Evolutionary conservation across 306 rosid species (phyloP), one percentile per base, ranked within the genome.

Genomic region (Clitoria ternatea): DNA sequence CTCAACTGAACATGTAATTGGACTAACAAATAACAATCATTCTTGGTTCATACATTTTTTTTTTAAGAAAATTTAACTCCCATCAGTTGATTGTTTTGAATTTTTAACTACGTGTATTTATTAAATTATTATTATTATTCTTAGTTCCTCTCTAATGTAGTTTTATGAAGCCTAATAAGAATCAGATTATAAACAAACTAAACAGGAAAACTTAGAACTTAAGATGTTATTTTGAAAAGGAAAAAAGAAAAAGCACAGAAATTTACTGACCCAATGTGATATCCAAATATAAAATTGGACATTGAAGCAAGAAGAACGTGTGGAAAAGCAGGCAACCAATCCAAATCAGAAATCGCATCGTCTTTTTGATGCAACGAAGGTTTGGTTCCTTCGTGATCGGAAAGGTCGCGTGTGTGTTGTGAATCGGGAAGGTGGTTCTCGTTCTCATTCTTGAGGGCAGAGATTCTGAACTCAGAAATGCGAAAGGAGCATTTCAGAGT

Each of bases 221-320:
- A n/a, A n/a, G n/a, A 29, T 5, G 2, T 29, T 29, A 29, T 5
- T 29, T 2, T 2, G 32, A n/a, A 37, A 9, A 37, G n/a, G 3
- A 37, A 9, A 44, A 5, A 44, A 3, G 3, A 1, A 44, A 17
- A 15, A 42, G 8, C 45, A 50, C 32, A 60, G 49, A 48, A 23
- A 66, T n/a, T n/a, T n/a, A n/a, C 92, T 69, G 47, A 87, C 98
- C 98, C 95, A 30, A 92, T 89, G 80, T 92, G 98, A 79, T 89
- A 92, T 4, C 98, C 98, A 68, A 92, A 92, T 1, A 84, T 83
- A 70, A 88, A 92, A 86, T 92, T 92, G 47, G 95, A 82, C 95
- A 86, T 74, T 6, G 96, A 89, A 69, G 98, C 89, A 15, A 83
- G 59, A 29, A 87, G 74, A 49, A 86, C 90, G 49, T 89, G 98